Evolutionary conservation across 495 filamentous ascomycete species (phyloP).

Genomic region (Talaromyces ruber): DNA sequence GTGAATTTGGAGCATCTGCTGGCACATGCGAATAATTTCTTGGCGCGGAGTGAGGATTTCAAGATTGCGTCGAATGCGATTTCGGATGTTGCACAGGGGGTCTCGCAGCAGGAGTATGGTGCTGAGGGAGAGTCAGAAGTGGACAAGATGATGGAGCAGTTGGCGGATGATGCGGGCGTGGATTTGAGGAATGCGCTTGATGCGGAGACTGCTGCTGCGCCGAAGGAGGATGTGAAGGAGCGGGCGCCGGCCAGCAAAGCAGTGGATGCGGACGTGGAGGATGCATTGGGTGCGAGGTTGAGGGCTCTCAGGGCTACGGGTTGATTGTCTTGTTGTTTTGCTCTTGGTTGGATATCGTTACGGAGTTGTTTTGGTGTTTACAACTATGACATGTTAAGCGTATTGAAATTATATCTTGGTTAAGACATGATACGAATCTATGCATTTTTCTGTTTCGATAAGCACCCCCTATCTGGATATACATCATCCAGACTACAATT

Average conservation of each 20-base stretch:
- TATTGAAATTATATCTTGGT: too few relatives aligned
- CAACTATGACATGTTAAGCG: too few relatives aligned
- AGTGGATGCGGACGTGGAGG: slow-evolving; percentile 29
- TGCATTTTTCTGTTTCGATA: too few relatives aligned
- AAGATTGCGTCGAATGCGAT: slow-evolving; percentile 39
- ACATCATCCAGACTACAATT: too few relatives aligned
- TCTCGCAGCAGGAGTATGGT: slow-evolving; percentile 39
- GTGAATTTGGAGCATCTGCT: slow-evolving; percentile 38
- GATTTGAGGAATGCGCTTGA: slow-evolving; percentile 35
- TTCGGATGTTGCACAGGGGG: slow-evolving; percentile 37
- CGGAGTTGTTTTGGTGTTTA: neutral
- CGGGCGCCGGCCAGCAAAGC: slow-evolving; percentile 10
- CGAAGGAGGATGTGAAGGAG: slow-evolving; percentile 32
- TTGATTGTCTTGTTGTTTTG: neutral
- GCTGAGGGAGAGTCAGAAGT: slow-evolving; percentile 39
- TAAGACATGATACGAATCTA: too few relatives aligned
- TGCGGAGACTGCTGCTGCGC: slow-evolving; percentile 21
- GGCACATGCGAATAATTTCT: slow-evolving; percentile 38
- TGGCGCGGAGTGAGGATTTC: slow-evolving; percentile 38
- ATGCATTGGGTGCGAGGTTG: slow-evolving; percentile 34
- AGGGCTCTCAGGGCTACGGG: slow-evolving; percentile 30
- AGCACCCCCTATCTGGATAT: too few relatives aligned
- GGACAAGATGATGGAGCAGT: slow-evolving; percentile 39
- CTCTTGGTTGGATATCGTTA: neutral
- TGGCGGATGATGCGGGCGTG: slow-evolving; percentile 40